A percentile compares a stretch with the other conserved stretches of the same genome.
Conservation (phyloP, 2,329 filamentous ascomycete genomes). For the Diatrype stigma region DNA sequence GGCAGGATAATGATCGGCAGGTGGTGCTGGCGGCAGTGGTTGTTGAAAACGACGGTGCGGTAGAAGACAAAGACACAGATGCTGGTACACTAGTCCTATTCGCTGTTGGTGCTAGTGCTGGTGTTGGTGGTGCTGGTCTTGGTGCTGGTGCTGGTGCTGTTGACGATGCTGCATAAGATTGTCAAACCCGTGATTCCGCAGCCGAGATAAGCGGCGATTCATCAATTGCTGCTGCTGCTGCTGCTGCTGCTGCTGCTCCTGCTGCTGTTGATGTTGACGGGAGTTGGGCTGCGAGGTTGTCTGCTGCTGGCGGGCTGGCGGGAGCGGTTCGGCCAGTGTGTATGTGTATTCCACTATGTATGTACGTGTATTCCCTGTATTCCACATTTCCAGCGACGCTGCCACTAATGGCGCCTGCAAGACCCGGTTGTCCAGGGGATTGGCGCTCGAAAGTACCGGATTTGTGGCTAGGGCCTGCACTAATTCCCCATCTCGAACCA, state of each 20-base stretch:
- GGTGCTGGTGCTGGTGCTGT: conserved; percentile 4
- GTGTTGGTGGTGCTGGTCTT: not conserved
- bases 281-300: conserved; percentile 16
- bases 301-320: too few species aligned
- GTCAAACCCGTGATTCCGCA: too few species aligned
- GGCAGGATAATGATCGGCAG: conserved; percentile 3
- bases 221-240: too few species aligned
- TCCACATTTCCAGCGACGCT: conserved; percentile 8
- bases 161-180: conserved; percentile 12
- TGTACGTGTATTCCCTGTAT: too few species aligned
- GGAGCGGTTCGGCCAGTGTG: conserved; percentile 10
- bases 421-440: conserved; percentile 23
- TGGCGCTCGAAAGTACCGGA: conserved; percentile 4
- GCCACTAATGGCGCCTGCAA: conserved; percentile 8
- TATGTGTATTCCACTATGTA: too few species aligned
- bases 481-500: not conserved
- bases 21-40: conserved; percentile 6
- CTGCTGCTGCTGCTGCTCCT: too few species aligned
- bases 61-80: not conserved
- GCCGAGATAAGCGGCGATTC: too few species aligned
- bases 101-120: not conserved
- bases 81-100: not conserved
- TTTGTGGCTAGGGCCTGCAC: not conserved
- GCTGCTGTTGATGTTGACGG: too few species aligned
- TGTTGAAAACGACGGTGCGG: not conserved